Evolutionary conservation across 441 rosid genomes (phyloP), one percentile per base, ranked within the genome.

Genomic region (Melastoma candidum): DNA sequence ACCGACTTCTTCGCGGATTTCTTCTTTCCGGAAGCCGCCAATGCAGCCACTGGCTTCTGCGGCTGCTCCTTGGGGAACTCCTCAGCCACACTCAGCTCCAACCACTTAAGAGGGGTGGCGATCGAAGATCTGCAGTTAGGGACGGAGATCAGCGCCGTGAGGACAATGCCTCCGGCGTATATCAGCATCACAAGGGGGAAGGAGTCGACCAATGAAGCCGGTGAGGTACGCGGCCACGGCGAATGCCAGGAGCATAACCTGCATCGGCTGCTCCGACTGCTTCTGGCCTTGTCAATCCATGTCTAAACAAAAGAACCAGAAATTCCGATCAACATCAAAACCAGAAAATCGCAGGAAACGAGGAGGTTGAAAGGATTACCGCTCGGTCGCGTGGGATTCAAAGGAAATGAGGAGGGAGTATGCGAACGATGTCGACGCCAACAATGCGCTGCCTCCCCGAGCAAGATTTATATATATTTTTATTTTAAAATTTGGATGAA

Each of bases 271-370:
- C 89, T 92, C 97, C n/a, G 92, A 84, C 14, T 82, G 59, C 78
- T 85, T 92, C 63, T 92, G 97, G 24, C 98, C 97, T 79, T 92
- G 87, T 96, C 98, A 92, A 75, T 92, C 97, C 98, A 88, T 17
- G 22, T 88, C 65, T 68, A 14, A 56, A 17, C 4, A 25, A 51
- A n/a, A 44, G 10, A 1, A 29, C 56, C 56, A 29, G 41, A 52
- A 29, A 4, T 1, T 44, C 10, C 7, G 46, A 26, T 2, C 25
- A 52, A 36, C 11, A 4, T 3, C 55, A 43, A 36, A 22, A 4
- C 44, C 41, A 43, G 25, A 9, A 29, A 29, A 29, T 29, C 36
- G 36, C 3, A 29, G 36, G 36, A 29, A 29, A 29, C 7, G 36
- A 3, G 7, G 36, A 29, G 36, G 7, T 29, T 6, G 7, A 29